phyloP scores from a whole-genome alignment of 176 grass and related monocot genomes.

The Avena insularis region DNA sequence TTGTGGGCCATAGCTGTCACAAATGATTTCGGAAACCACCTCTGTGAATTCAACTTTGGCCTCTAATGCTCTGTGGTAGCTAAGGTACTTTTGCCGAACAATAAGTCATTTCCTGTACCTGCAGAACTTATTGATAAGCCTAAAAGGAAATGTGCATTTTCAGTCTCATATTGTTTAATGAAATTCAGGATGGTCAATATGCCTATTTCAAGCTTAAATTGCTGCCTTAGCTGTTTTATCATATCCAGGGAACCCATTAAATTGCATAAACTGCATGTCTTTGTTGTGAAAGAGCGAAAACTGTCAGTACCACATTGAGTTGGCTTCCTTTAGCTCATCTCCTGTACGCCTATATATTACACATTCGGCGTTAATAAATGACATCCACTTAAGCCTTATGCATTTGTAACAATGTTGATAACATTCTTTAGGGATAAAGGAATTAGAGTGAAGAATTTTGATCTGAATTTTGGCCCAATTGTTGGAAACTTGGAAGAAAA shows the following conservation, averaged over 20 bases:
- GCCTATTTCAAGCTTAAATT: constrained; percentile 2
- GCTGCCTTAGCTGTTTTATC: not conserved
- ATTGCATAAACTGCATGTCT: constrained; percentile 13
- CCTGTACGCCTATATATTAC: constrained; percentile 28
- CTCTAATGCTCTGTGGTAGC: not conserved
- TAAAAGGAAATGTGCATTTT: constrained; percentile 29
- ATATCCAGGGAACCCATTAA: not conserved
- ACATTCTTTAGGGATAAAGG: constrained; percentile 53
- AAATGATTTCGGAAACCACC: constrained; percentile 21
- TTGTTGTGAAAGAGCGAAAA: constrained; percentile 33
- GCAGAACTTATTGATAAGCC: constrained; percentile 20
- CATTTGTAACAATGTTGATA: constrained; percentile 41
- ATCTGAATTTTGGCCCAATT: constrained; percentile 48
- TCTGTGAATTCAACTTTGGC: constrained; percentile 12
- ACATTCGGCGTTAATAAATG: constrained; percentile 22
- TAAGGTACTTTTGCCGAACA: constrained; percentile 19
- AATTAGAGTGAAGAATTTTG: constrained; percentile 54
- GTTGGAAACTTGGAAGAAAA: constrained; percentile 78
- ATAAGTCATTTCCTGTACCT: constrained; percentile 3
- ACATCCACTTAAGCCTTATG: constrained; percentile 23
- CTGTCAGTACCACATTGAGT: not conserved
- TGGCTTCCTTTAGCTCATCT: constrained; percentile 37
- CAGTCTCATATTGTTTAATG: constrained; percentile 24
- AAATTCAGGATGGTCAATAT: constrained; percentile 18
- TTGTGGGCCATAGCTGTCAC: not conserved